Evolutionary conservation across 495 filamentous ascomycete genomes (phyloP).

Genomic region (Podospora comata): DNA sequence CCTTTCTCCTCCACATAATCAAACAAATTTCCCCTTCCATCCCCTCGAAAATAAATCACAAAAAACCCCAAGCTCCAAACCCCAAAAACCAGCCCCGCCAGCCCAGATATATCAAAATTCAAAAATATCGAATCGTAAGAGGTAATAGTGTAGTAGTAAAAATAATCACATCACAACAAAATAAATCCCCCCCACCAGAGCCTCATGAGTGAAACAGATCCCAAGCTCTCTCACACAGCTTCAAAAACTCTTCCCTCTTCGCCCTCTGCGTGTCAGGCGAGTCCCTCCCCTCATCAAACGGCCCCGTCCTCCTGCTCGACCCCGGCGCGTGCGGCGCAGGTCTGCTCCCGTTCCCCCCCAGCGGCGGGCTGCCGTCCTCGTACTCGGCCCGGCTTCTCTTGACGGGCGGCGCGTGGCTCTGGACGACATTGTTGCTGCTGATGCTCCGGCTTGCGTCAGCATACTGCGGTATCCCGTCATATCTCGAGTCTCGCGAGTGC

Average conservation of each 20-base stretch:
- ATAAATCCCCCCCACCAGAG: neutral
- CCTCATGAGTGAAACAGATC: conserved; percentile 91
- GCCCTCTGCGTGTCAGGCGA: conserved; percentile 77
- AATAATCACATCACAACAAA: neutral
- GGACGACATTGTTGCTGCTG: conserved; percentile 10
- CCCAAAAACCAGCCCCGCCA: neutral
- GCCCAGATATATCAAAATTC: neutral
- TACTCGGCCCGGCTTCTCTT: conserved; percentile 85
- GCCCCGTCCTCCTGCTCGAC: conserved; percentile 58
- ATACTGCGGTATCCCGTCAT: neutral
- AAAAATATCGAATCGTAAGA: neutral
- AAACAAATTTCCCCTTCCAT: neutral
- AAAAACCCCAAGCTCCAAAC: neutral
- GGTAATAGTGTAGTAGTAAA: neutral
- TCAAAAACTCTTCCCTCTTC: conserved; percentile 94
- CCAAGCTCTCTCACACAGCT: conserved; percentile 85
- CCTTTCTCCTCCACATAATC: neutral
- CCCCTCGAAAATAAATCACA: neutral
- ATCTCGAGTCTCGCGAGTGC: conserved; percentile 9
- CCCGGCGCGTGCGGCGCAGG: conserved; percentile 23
- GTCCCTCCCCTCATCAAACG: conserved; percentile 73
- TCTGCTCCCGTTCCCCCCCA: conserved; percentile 54
- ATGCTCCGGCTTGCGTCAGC: conserved; percentile 5
- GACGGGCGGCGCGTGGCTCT: conserved; percentile 2
- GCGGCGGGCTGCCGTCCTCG: conserved; percentile 76